phyloP scores from a whole-genome alignment of 306 rosid genomes.

The Quercus ilex region DNA sequence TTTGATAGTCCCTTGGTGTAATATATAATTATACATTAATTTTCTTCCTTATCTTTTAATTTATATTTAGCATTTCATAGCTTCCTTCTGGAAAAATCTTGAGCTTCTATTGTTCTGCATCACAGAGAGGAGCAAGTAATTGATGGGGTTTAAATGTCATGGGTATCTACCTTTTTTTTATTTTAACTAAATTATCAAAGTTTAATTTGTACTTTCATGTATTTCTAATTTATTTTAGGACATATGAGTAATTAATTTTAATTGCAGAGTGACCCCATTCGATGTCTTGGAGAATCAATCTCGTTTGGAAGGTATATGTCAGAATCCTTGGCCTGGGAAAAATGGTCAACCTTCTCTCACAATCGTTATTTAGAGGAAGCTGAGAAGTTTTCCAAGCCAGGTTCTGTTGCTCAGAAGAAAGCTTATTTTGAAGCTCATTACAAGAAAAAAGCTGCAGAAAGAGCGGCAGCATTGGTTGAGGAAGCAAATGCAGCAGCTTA shows the following conservation, averaged over 20 bases:
- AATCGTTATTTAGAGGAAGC: conserved; percentile 85
- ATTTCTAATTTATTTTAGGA: neutral
- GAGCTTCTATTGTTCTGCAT: conserved; percentile 8
- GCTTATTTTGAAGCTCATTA: conserved; percentile 96
- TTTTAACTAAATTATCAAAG: neutral
- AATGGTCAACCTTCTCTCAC: conserved; percentile 76
- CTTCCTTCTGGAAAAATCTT: conserved; percentile 1
- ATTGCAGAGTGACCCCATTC: conserved; percentile 52
- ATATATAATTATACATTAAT: neutral
- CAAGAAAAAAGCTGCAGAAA: conserved; percentile 73
- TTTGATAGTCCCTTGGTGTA: neutral
- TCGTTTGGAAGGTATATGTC: conserved; percentile 86
- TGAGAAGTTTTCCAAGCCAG: conserved; percentile 75
- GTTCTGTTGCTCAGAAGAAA: conserved; percentile 83
- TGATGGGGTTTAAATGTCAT: conserved; percentile 26
- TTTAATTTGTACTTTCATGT: neutral
- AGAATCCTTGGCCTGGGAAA: conserved; percentile 78
- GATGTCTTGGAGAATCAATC: conserved; percentile 68
- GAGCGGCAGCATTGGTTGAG: conserved; percentile 51
- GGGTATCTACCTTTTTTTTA: conserved; percentile 9
- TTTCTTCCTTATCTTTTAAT: neutral
- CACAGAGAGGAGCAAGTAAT: conserved; percentile 18
- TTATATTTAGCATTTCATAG: conserved; percentile 1
- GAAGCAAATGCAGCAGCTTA: conserved; percentile 30
- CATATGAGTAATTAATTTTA: conserved; percentile 3